Evolutionary conservation across 2,329 filamentous ascomycete species (phyloP).

Genomic region (Ophiostoma montium): DNA sequence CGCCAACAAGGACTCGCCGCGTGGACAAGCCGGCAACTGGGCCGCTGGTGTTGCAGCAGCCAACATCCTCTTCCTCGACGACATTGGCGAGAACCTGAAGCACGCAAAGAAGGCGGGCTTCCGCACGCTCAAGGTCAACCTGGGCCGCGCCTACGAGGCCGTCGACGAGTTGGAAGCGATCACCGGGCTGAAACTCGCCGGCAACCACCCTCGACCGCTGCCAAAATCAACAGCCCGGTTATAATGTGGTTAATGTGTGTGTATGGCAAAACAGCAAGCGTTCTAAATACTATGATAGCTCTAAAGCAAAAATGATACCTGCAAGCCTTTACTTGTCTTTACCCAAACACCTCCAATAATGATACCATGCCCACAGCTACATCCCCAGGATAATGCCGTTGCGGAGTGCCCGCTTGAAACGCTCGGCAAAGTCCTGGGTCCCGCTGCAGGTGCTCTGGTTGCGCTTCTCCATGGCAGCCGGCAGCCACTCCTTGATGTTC

Average conservation of each 20-base stretch:
- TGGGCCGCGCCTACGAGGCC: conserved; percentile 67
- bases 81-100: conserved; percentile 89
- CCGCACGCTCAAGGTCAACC: conserved; percentile 66
- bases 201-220: conserved; percentile 31
- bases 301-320: no score
- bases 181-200: conserved; percentile 52
- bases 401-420: conserved; percentile 35
- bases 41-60: conserved; percentile 38
- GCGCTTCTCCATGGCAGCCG: conserved; percentile 40
- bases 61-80: conserved; percentile 79
- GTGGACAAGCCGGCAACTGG: conserved; percentile 28
- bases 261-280: background rate
- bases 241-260: conserved; percentile 14
- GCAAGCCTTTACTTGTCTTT: no score
- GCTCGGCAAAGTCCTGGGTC: conserved; percentile 36
- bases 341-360: background rate
- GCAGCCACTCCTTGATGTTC: conserved; percentile 51
- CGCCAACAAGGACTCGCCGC: conserved; percentile 29
- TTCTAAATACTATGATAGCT: no score
- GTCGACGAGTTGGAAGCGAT: conserved; percentile 66
- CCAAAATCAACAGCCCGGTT: conserved; percentile 28
- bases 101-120: conserved; percentile 61
- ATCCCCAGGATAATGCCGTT: conserved; percentile 21
- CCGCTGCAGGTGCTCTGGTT: conserved; percentile 38
- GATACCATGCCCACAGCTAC: background rate